Percentiles rank a stretch among this genome's conserved stretches.
These are phyloP conservation scores for Penicillium dipodomyicola DNA, from an alignment of 495 filamentous ascomycete genomes.

Conservation along the genomic window DNA sequence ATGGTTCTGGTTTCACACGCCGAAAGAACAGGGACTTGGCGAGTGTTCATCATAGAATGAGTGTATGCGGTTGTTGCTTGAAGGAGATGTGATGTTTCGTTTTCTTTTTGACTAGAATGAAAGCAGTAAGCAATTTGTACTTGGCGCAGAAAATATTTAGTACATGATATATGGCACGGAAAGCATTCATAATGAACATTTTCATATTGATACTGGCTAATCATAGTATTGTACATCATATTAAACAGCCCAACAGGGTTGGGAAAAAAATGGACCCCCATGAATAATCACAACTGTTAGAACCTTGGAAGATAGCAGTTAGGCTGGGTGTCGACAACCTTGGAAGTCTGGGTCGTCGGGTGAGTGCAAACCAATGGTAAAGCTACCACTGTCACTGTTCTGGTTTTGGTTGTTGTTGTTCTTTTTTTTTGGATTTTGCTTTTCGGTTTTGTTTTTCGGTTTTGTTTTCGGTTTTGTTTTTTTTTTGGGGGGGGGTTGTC, in stretches of 20 bases:
- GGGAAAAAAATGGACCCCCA: slow-evolving; percentile 4
- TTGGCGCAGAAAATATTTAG: too few species aligned
- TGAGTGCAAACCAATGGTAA: slow-evolving; percentile 8
- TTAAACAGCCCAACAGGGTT: slow-evolving; percentile 2
- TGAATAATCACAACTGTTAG: background rate
- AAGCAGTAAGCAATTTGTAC: too few species aligned
- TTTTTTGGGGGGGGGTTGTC: too few species aligned
- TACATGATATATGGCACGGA: too few species aligned
- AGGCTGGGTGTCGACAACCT: background rate
- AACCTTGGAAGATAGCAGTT: slow-evolving; percentile 8
- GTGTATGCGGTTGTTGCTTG: background rate
- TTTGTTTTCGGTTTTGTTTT: too few species aligned
- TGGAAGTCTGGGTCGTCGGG: slow-evolving; percentile 2
- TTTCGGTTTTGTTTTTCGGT: too few species aligned
- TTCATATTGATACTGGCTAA: slow-evolving; percentile 18
- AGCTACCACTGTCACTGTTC: slow-evolving; percentile 1
- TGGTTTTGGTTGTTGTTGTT: too few species aligned
- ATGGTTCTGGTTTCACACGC: too few species aligned
- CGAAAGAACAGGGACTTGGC: background rate
- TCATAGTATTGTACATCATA: slow-evolving; percentile 18
- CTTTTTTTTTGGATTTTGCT: too few species aligned
- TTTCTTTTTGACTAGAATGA: background rate
- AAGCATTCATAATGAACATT: background rate
- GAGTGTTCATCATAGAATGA: background rate
- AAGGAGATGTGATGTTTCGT: background rate